Evolutionary conservation across 805 yeast genomes (phyloP), one percentile per base, ranked within the genome.

Genomic region (Wickerhamiella parazyma): DNA sequence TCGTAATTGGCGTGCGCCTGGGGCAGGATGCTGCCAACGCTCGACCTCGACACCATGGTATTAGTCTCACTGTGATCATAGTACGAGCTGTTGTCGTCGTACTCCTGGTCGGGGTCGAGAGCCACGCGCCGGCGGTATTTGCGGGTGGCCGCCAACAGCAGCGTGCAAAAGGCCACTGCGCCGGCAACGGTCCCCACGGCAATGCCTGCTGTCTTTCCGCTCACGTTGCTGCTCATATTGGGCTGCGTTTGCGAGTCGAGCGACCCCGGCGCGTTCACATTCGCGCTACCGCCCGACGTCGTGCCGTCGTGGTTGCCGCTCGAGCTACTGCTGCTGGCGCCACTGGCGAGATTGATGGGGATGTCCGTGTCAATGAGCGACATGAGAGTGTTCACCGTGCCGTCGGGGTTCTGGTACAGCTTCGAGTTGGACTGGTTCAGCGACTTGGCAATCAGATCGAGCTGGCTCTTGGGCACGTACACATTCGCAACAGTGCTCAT

Each of bases 401-500:
- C 53, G 51, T 71, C 73, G 16, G 77, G 70, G 57, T 77, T 75
- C 42, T 65, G 51, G 62, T 80, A 89, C 39, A 91, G 58, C 19
- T 53, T 46, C 3, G 94, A 82, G n/a, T 65, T 52, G 0, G 68
- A 50, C 45, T 76, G 63, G 41, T 66, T 62, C 35, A 89, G 60
- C 31, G 68, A 60, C 14, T 61, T 61, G 46, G 73, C 72, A 49
- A 89, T 66, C 5, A 33, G 12, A 14, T 26, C 38, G 8, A 82
- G 70, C 24, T 70, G 62, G 10, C 61, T 58, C 9, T 63, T 58
- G 18, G 94, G 94, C 65, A 85, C 80, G 58, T 81, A 85, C 44
- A 84, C 80, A 58, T 80, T 80, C 6, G 96, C 97, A 48, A 87
- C 82, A 0, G 96, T 81, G 44, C 83, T 83, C 48, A 85, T 72